Evolutionary conservation across 352 stramenopile species (phyloP).

Genomic region (Hyaloperonospora brassicae): DNA sequence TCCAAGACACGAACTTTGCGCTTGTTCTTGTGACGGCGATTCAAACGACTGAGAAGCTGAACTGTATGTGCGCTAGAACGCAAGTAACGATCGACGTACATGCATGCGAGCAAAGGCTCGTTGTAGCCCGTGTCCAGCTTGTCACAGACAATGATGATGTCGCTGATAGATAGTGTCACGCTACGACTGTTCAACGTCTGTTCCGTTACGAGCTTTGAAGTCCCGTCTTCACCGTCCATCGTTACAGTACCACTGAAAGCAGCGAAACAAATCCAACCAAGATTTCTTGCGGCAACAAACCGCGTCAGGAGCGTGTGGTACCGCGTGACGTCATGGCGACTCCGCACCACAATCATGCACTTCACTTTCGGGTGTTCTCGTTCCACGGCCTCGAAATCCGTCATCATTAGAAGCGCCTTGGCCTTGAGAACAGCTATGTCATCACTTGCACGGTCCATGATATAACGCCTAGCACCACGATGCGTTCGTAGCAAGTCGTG

Average conservation of each 20-base stretch:
- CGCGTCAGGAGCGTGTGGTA: conserved; percentile 59
- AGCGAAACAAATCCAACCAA: conserved; percentile 60
- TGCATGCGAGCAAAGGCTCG: conserved; percentile 56
- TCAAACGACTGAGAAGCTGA: conserved; percentile 78
- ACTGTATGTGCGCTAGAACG: conserved; percentile 56
- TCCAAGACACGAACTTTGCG: conserved; percentile 44
- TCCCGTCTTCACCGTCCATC: conserved; percentile 14
- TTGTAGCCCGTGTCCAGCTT: conserved; percentile 85
- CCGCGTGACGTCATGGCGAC: conserved; percentile 65
- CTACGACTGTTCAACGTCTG: conserved; percentile 54
- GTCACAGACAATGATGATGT: conserved; percentile 79
- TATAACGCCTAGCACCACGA: conserved; percentile 24
- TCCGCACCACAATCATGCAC: conserved; percentile 79
- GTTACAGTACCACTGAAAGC: conserved; percentile 53
- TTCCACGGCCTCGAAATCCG: conserved; percentile 42
- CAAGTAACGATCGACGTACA: conserved; percentile 81
- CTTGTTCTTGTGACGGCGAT: conserved; percentile 58
- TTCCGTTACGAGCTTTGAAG: conserved; percentile 37
- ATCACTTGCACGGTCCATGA: conserved; percentile 62
- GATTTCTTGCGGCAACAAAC: conserved; percentile 46
- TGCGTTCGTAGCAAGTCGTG: conserved; percentile 25
- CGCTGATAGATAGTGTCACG: conserved; percentile 43
- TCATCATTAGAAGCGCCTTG: conserved; percentile 68
- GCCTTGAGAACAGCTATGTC: conserved; percentile 52
- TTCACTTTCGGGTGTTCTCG: conserved; percentile 21